Base-by-base conservation (phyloP, 225 moss, liverwort and hornwort species). In the Marchantia polymorpha region DNA sequence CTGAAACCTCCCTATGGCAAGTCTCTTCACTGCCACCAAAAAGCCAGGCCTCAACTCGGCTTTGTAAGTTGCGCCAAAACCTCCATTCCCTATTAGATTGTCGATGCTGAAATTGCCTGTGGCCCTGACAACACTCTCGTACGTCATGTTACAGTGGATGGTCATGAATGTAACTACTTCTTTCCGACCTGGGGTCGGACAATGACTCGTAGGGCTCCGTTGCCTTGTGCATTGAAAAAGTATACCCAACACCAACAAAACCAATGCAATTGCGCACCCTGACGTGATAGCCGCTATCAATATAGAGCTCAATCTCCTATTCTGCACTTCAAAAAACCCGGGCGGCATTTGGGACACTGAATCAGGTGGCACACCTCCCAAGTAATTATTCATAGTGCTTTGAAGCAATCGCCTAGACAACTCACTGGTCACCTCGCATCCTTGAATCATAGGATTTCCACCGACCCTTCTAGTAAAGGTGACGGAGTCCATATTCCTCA, bases 11-110 rank as follows among this genome's bases (percentile, higher is more conserved):
- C 94, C 94, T 50, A 96, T 88, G 39, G 94, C 92, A 39, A 94
- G 94, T 60, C 94, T 89, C 85, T 96, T 96, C 87, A 96, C 96
- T 29, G 96, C 96, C 14, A 96, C 96, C 82, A 96, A 84, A 80
- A 92, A 81, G 56, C 96, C 96, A 12, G 94, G 96, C 82, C 92
- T 91, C 85, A 96, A 83, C 82, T 94, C 96, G n/a, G 96, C 96
- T 85, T 93, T 96, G 69, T 96, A 96, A 7, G 96, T 96, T 52
- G 96, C 90, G 76, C 96, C 96, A 78, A 96, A 96, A 17, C 96
- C 96, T 50, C 96, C 96, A 23, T 89, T 92, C 27, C 96, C 96
- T 68, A 96, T 96, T 59, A 94, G 78, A 66, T 96, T 94, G 79
- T 91, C 91, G 78, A 96, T 88, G 82, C 94, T 84, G 78, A 96